A percentile compares a stretch with the other conserved stretches of the same genome.
phyloP scores from a whole-genome alignment of 768 basidiomycete genomes.

The Pleurotus platypus region DNA sequence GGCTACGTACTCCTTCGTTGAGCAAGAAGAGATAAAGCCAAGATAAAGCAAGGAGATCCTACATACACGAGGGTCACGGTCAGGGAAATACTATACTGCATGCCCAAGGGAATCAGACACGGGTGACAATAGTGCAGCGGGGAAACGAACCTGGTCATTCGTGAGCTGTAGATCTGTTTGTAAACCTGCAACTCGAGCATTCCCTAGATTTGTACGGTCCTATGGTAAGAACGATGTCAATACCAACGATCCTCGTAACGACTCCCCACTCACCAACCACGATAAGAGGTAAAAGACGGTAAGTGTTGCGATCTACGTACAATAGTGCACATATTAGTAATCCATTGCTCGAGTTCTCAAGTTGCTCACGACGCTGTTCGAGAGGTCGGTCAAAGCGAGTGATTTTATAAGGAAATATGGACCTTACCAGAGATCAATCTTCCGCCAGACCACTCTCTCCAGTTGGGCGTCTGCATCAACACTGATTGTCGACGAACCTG shows the following conservation, averaged over 20 bases:
- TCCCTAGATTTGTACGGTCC: slow-evolving; percentile 56
- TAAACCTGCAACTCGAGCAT: slow-evolving; percentile 58
- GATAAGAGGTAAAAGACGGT: slow-evolving; percentile 49
- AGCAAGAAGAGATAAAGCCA: not conserved
- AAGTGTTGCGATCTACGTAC: slow-evolving; percentile 21
- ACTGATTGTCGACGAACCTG: not conserved
- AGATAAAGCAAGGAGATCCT: not conserved
- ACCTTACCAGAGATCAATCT: slow-evolving; percentile 44
- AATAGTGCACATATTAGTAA: no score
- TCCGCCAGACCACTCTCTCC: slow-evolving; percentile 42
- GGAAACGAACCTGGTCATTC: slow-evolving; percentile 20
- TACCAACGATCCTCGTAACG: not conserved
- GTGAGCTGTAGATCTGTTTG: slow-evolving; percentile 52
- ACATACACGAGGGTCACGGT: slow-evolving; percentile 36
- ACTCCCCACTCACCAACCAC: slow-evolving; percentile 38
- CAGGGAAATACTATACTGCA: slow-evolving; percentile 43
- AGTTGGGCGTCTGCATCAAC: not conserved
- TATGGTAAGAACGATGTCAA: slow-evolving; percentile 10
- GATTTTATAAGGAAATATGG: slow-evolving; percentile 17
- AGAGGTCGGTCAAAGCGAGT: not conserved
- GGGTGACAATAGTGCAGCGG: no score
- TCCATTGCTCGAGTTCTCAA: no score
- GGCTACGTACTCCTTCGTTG: slow-evolving; percentile 13
- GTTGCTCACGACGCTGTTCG: not conserved
- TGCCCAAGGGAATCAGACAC: not conserved